phyloP scores from a whole-genome alignment of 169 alveolate genomes.

The Cryptosporidium bovis region DNA sequence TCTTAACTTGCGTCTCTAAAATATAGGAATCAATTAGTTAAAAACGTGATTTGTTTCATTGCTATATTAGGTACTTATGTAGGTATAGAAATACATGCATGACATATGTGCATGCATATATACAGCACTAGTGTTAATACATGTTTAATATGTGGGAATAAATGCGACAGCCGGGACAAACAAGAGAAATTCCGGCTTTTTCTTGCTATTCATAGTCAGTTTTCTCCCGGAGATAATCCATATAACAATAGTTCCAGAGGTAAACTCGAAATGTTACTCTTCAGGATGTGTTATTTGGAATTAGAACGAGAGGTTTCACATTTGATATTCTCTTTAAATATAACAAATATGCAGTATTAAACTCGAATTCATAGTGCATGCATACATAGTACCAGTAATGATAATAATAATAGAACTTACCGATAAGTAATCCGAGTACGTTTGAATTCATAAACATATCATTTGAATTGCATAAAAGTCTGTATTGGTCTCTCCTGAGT shows the following conservation, averaged over 20 bases:
- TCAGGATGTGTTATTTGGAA: neutral
- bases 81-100: neutral
- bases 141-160: neutral
- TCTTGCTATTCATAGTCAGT: neutral
- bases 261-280: no score
- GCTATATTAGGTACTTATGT: neutral
- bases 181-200: no score
- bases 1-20: conserved; percentile 83
- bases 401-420: conserved; percentile 28
- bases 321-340: no score
- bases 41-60: neutral
- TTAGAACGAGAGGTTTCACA: conserved; percentile 57
- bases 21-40: neutral
- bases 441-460: conserved; percentile 22
- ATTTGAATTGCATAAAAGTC: conserved; percentile 78
- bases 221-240: conserved; percentile 74
- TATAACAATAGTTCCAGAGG: neutral
- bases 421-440: conserved; percentile 23
- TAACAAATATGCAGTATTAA: no score
- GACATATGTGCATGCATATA: neutral
- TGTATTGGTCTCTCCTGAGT: conserved; percentile 81
- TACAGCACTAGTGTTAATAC: neutral
- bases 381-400: no score
- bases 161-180: no score
- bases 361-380: no score